phyloP scores from a whole-genome alignment of 306 rosid species.

The Prosopis cineraria region DNA sequence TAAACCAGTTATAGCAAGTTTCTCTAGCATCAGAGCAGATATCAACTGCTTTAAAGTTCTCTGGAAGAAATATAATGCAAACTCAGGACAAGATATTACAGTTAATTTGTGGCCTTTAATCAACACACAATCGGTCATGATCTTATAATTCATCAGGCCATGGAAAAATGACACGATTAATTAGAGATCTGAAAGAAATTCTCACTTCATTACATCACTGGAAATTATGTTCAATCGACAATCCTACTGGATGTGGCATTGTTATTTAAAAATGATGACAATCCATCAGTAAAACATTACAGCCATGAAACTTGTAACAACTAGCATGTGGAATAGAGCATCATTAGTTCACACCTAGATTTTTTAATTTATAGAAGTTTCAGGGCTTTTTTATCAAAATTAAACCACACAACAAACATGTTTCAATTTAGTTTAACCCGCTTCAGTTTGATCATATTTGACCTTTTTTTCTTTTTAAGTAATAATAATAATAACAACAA shows the following conservation, averaged over 20 bases:
- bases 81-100: constrained; percentile 25
- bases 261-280: neutral
- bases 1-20: constrained; percentile 95
- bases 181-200: neutral
- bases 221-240: neutral
- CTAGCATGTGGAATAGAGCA: neutral
- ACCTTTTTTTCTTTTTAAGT: neutral
- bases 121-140: constrained; percentile 6
- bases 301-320: neutral
- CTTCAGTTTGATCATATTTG: neutral
- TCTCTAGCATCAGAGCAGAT: constrained; percentile 83
- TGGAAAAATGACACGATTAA: neutral
- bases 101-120: constrained; percentile 23
- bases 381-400: neutral
- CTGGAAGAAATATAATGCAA: constrained; percentile 52
- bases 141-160: neutral
- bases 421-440: neutral
- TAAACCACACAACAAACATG: neutral
- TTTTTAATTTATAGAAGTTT: neutral
- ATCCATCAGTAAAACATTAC: neutral
- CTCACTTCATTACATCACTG: neutral
- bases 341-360: neutral
- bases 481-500: neutral
- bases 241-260: neutral
- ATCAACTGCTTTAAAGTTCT: constrained; percentile 60